Evolutionary conservation across 768 basidiomycete genomes (phyloP).

Genomic region (Exsudoporus frostii): DNA sequence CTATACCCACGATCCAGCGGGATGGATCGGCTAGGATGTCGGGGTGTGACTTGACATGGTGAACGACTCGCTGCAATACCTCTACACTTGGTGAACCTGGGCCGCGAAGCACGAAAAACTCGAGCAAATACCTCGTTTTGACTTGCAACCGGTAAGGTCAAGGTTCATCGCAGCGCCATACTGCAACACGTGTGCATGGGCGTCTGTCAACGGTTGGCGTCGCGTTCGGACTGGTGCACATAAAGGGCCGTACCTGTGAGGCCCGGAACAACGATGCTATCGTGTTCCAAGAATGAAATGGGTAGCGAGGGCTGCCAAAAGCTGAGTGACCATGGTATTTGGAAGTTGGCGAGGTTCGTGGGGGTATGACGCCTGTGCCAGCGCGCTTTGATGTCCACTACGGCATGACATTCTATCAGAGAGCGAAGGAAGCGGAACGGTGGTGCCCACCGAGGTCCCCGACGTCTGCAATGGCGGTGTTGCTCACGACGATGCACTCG

Average conservation of each 20-base stretch:
- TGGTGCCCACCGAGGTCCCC: conserved; percentile 46
- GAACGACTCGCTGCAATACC: conserved; percentile 56
- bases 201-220: conserved; percentile 43
- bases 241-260: conserved; percentile 52
- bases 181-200: conserved; percentile 74
- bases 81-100: conserved; percentile 39
- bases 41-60: conserved; percentile 56
- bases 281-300: conserved; percentile 26
- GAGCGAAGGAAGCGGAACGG: not conserved
- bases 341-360: conserved; percentile 1
- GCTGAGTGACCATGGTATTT: conserved; percentile 24
- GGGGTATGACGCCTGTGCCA: conserved; percentile 15
- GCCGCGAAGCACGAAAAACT: no score
- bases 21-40: conserved; percentile 50
- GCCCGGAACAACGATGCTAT: conserved; percentile 65
- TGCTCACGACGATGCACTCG: conserved; percentile 59
- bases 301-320: conserved; percentile 19
- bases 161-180: conserved; percentile 70
- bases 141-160: conserved; percentile 54
- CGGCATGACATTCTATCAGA: not conserved
- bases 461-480: conserved; percentile 43
- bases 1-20: conserved; percentile 80
- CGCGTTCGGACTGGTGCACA: not conserved
- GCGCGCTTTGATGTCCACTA: conserved; percentile 26
- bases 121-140: conserved; percentile 49